Evolutionary conservation across 2,329 filamentous ascomycete genomes (phyloP), one percentile per base, ranked within the genome.

Genomic region (Thielaviopsis populi): DNA sequence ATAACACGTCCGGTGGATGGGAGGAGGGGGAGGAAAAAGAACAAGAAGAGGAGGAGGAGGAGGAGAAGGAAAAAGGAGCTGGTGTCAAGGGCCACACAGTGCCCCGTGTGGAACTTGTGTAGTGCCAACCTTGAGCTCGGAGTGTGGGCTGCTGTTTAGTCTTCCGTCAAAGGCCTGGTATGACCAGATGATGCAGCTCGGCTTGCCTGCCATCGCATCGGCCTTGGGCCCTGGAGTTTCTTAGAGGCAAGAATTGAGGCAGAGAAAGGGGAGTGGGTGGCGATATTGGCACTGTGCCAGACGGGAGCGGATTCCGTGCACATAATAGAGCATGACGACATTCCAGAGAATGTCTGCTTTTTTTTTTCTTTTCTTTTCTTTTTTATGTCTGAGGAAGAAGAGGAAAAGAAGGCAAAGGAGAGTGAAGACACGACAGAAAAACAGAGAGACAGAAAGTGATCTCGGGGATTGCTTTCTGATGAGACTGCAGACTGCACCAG

Each of bases 81-180:
- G 50, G 17, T 30, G 15, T 56, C 50, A 56, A 30, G 27, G 50
- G n/a, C 24, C 50, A 56, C 50, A 15, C 19, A 56, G 27, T 33
- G 50, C 50, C 50, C 50, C 33, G 50, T 56, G 24, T 56, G 50
- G 50, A 56, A 56, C 50, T 56, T 56, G 50, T 56, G 50, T 56
- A 37, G 50, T 56, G 50, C 27, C 50, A 56, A 56, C 50, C 50
- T 56, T 30, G 50, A 56, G n/a, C 19, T 56, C 7, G 17, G 42
- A n/a, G 50, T 33, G 50, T 56, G 50, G 50, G 27, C 50, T 17
- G 17, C 13, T 56, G 50, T 27, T 33, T 37, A n/a, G n/a, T n/a
- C 50, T 56, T 33, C 24, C 24, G 27, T 17, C 8, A 6, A 19
- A 22, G 50, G 15, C n/a, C 50, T 56, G 33, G 50, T n/a, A 56